phyloP scores from a whole-genome alignment of 805 yeast genomes.

The Lipomyces orientalis region DNA sequence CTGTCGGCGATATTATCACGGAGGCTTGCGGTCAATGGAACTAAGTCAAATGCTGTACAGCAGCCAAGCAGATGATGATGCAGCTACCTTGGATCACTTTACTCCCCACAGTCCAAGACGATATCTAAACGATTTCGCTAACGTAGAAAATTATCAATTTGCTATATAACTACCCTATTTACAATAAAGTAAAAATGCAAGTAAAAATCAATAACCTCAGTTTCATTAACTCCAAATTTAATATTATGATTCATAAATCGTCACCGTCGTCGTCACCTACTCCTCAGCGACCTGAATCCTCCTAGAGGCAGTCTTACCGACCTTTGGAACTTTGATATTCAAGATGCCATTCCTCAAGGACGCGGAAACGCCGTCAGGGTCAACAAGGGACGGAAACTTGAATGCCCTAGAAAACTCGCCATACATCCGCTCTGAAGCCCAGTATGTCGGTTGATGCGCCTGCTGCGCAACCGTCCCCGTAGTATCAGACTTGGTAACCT shows the following conservation, averaged over 20 bases:
- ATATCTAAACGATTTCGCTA: no score
- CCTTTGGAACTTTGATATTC: slow-evolving; percentile 27
- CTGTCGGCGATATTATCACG: no score
- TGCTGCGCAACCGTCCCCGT: background rate
- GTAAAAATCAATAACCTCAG: background rate
- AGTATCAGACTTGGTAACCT: background rate
- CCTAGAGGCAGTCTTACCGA: slow-evolving; percentile 6
- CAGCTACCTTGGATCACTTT: no score
- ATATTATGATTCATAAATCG: background rate
- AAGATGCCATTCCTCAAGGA: slow-evolving; percentile 29
- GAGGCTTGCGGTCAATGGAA: no score
- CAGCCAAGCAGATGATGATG: no score
- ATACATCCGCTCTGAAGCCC: slow-evolving; percentile 30
- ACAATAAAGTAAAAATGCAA: no score
- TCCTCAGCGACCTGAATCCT: slow-evolving; percentile 12
- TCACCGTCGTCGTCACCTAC: background rate
- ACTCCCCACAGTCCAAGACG: no score
- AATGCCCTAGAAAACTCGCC: slow-evolving; percentile 31
- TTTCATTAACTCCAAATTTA: background rate
- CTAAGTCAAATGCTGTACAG: no score
- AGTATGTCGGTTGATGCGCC: slow-evolving; percentile 6
- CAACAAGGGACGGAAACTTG: slow-evolving; percentile 27
- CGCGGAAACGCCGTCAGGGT: slow-evolving; percentile 26
- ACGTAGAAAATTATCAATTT: no score
- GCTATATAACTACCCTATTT: no score